Evolutionary conservation across 257 asterid species (phyloP).

Genomic region (Solanum sejunctum): DNA sequence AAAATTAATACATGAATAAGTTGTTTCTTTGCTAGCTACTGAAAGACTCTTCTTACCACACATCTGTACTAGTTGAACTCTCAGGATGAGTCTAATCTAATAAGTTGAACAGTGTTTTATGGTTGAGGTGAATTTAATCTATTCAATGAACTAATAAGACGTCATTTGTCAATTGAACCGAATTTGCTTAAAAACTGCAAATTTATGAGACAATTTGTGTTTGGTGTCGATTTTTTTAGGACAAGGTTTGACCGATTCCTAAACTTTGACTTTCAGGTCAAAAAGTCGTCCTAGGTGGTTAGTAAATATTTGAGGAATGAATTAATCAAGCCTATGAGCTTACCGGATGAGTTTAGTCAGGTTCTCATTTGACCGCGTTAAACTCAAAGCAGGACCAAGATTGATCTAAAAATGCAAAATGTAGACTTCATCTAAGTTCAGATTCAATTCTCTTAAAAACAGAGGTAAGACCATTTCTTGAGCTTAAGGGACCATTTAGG

Average conservation of each 20-base stretch:
- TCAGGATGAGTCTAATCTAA: not conserved
- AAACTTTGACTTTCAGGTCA: not conserved
- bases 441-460: not conserved
- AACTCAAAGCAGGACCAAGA: not conserved
- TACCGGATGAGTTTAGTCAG: not conserved
- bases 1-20: not conserved
- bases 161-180: not conserved
- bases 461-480: not conserved
- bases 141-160: not conserved
- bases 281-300: not conserved
- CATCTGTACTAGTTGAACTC: not conserved
- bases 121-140: not conserved
- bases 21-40: not conserved
- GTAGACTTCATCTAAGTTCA: not conserved
- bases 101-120: not conserved
- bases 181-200: not conserved
- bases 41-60: too few relatives aligned
- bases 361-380: not conserved
- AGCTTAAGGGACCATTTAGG: not conserved
- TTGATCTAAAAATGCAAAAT: not conserved
- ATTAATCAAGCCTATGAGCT: not conserved
- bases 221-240: not conserved
- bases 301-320: not conserved
- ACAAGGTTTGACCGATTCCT: not conserved
- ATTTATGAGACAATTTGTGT: not conserved